These are phyloP conservation scores for Penicillium crustosum DNA, from an alignment of 2,329 filamentous ascomycete genomes.

Conservation along the genomic window DNA sequence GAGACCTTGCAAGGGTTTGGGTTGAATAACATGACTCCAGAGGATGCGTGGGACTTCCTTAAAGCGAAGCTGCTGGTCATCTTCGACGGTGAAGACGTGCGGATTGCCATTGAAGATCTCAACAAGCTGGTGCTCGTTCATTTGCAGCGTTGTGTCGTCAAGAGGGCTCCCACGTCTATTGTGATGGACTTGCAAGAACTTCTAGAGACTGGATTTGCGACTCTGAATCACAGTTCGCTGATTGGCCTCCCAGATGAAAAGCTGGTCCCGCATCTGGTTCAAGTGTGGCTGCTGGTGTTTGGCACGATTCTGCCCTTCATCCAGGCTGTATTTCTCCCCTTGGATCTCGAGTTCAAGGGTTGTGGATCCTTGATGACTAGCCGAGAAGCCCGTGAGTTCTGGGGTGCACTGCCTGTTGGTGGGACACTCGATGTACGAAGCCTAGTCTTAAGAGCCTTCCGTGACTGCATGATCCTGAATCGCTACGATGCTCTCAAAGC, in stretches of 20 bases:
- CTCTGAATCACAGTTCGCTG: conserved; percentile 74
- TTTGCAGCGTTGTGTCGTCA: conserved; percentile 62
- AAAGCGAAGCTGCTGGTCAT: conserved; percentile 63
- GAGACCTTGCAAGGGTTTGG: conserved; percentile 55
- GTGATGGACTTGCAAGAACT: conserved; percentile 65
- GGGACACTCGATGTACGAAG: conserved; percentile 79
- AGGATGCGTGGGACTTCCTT: conserved; percentile 66
- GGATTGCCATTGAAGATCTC: conserved; percentile 65
- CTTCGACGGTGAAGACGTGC: conserved; percentile 64
- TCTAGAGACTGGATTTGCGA: conserved; percentile 72
- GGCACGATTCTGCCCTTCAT: conserved; percentile 88
- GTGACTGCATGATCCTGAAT: conserved; percentile 83
- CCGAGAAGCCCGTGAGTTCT: conserved; percentile 84
- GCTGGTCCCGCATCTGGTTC: conserved; percentile 85
- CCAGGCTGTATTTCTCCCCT: conserved; percentile 88
- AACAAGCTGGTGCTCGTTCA: conserved; percentile 64
- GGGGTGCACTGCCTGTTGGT: conserved; percentile 61
- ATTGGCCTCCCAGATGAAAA: conserved; percentile 77
- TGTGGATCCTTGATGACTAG: conserved; percentile 73
- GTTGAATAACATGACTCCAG: conserved; percentile 66
- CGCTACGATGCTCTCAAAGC: conserved; percentile 85
- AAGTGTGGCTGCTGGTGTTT: conserved; percentile 92
- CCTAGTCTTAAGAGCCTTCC: conserved; percentile 81
- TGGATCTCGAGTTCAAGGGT: conserved; percentile 91
- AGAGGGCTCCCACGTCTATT: conserved; percentile 57